Percentiles rank a stretch among this genome's conserved stretches.
Conservation (phyloP, 352 stramenopile species). For the Thalassiosira hispida region DNA sequence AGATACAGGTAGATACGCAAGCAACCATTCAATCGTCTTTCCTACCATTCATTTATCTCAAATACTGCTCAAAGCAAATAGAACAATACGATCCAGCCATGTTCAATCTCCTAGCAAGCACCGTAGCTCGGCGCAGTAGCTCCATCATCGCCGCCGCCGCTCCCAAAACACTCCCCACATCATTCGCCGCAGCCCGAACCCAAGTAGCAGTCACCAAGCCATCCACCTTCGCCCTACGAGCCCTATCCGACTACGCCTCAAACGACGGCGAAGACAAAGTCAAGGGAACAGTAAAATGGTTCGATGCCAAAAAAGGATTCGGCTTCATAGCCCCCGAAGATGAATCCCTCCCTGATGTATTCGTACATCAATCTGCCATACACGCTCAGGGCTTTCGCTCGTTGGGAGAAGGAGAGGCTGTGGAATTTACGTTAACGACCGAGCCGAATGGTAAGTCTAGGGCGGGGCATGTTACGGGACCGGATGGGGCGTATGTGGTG, state of each 20-base stretch:
- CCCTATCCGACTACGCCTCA: neutral
- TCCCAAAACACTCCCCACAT: neutral
- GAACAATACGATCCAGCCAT: neutral
- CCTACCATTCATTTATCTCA: too few relatives aligned
- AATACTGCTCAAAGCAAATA: too few relatives aligned
- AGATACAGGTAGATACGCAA: too few relatives aligned
- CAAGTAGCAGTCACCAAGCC: too few relatives aligned
- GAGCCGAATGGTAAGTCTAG: constrained; percentile 51
- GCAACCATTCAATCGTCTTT: too few relatives aligned
- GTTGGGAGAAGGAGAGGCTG: constrained; percentile 54
- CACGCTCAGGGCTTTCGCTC: constrained; percentile 79
- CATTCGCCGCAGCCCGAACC: too few relatives aligned
- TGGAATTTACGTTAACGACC: constrained; percentile 40
- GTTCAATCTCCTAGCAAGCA: constrained; percentile 32
- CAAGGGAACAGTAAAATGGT: constrained; percentile 78
- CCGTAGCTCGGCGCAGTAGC: constrained; percentile 1
- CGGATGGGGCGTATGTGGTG: constrained; percentile 75
- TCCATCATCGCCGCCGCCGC: neutral
- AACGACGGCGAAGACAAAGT: constrained; percentile 20
- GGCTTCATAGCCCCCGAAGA: constrained; percentile 85
- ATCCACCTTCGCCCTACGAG: too few relatives aligned
- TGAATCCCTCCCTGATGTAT: constrained; percentile 66
- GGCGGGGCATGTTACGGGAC: constrained; percentile 60
- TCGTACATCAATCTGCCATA: constrained; percentile 82
- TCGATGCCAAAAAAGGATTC: constrained; percentile 84